Evolutionary conservation across 768 basidiomycete species (phyloP).

Genomic region (Suillus discolor): DNA sequence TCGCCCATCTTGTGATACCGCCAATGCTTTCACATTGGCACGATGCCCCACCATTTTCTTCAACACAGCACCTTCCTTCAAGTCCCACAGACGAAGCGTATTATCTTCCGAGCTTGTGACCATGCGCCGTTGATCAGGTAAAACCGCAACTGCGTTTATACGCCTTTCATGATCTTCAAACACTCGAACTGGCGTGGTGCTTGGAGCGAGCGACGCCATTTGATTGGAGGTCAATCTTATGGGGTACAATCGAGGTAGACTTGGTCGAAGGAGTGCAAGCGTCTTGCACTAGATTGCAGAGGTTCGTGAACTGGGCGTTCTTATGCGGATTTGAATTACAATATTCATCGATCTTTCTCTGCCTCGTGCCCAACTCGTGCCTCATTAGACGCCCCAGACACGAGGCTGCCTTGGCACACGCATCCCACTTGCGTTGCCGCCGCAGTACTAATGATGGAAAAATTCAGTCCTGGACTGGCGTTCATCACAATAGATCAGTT

Average conservation of each 20-base stretch:
- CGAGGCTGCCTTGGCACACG: neutral
- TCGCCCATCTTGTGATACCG: neutral
- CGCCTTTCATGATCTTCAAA: neutral
- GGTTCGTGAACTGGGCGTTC: neutral
- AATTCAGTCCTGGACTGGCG: too few relatives aligned
- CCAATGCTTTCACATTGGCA: neutral
- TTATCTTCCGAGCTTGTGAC: neutral
- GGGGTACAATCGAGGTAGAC: neutral
- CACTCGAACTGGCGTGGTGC: neutral
- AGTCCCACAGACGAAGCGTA: neutral
- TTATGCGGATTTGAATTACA: neutral
- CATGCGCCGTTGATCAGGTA: neutral
- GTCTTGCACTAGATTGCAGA: neutral
- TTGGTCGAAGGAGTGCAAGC: neutral
- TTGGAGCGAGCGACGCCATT: neutral
- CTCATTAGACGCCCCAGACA: neutral
- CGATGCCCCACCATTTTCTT: neutral
- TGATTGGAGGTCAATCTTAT: neutral
- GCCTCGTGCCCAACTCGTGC: neutral
- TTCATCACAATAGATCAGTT: too few relatives aligned
- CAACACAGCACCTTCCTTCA: neutral
- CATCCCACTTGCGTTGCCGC: neutral
- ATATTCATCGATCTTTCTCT: neutral
- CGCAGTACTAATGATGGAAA: constrained; percentile 26
- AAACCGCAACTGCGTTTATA: neutral